Evolutionary conservation across 768 basidiomycete genomes (phyloP).

Genomic region (Pleurotus djamor): DNA sequence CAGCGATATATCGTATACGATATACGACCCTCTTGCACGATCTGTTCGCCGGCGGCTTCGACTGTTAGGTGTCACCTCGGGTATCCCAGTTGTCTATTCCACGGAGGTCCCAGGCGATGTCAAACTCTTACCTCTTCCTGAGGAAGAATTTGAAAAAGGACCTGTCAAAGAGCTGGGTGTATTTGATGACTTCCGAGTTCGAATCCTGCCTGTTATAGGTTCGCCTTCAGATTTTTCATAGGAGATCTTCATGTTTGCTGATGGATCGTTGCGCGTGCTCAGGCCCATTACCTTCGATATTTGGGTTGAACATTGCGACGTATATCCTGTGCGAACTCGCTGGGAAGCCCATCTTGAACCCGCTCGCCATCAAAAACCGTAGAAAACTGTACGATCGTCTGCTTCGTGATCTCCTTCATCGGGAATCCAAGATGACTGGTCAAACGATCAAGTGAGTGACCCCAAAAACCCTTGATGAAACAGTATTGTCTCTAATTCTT

Average conservation of each 20-base stretch:
- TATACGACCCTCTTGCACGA: slow-evolving; percentile 94
- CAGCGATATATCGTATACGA: slow-evolving; percentile 87
- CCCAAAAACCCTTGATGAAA: background rate
- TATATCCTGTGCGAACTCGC: slow-evolving; percentile 88
- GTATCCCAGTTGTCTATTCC: slow-evolving; percentile 91
- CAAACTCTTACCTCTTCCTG: slow-evolving; percentile 84
- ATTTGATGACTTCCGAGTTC: slow-evolving; percentile 91
- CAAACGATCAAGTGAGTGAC: slow-evolving; percentile 55
- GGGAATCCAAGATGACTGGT: slow-evolving; percentile 70
- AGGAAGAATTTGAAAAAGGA: slow-evolving; percentile 91
- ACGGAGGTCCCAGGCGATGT: slow-evolving; percentile 92
- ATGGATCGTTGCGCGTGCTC: background rate
- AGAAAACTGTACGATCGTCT: slow-evolving; percentile 82
- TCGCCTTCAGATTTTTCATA: slow-evolving; percentile 11
- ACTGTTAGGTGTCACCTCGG: slow-evolving; percentile 53
- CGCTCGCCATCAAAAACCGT: slow-evolving; percentile 83
- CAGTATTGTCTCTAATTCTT: background rate
- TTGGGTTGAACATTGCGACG: slow-evolving; percentile 87
- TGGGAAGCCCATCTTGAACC: slow-evolving; percentile 78
- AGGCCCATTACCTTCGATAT: slow-evolving; percentile 86
- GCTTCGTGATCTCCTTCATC: slow-evolving; percentile 68
- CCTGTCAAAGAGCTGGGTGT: slow-evolving; percentile 85
- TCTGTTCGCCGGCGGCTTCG: slow-evolving; percentile 81
- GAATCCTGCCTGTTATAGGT: slow-evolving; percentile 92
- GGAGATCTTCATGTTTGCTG: no score